Base-by-base conservation (phyloP, 306 rosid genomes). In the Quillaja saponaria region DNA sequence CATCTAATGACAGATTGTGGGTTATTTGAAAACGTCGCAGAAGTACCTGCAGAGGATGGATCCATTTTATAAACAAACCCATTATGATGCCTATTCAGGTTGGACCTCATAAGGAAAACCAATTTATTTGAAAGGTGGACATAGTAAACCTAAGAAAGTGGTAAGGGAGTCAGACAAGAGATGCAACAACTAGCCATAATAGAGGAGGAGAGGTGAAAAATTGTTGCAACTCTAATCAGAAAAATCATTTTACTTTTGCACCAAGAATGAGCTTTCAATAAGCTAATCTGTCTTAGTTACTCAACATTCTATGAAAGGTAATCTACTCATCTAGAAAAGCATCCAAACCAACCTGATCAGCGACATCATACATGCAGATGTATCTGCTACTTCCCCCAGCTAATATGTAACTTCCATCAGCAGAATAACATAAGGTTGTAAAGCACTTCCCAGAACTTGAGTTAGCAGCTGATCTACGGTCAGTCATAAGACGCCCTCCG, bases 401-500 rank as follows among this genome's bases (percentile, higher is more conserved):
- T 72, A 92, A 69, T 35, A 92, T 89, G 75, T 85, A 92, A 83
- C 90, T 87, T 63, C 99, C 99, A 71, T 89, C 99, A 54, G 99
- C 99, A 46, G 96, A 89, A 71, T 89, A 92, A 67, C 89, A 89
- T 44, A 92, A 76, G 52, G 96, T 79, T 60, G 99, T 89, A 73
- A 92, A 92, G 80, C 48, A 92, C 67, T 92, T 92, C 69, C 99
- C 94, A 6, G 89, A 80, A 54, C 81, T 87, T 31, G 94, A 81
- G 75, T 83, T 92, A 70, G 92, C 82, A n/a, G 91, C 92, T 37
- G 95, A 69, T 76, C 95, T 81, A 59, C 96, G 85, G 76, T 92
- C 96, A 71, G 94, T 86, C 99, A 86, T 81, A 28, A 89, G 84
- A 65, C 95, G 96, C 33, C 99, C 99, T 64, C 96, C 94, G 13